Evolutionary conservation across 1,284 basidiomycete genomes (phyloP), one percentile per base, ranked within the genome.

Genomic region (Apiotrichum laibachii): DNA sequence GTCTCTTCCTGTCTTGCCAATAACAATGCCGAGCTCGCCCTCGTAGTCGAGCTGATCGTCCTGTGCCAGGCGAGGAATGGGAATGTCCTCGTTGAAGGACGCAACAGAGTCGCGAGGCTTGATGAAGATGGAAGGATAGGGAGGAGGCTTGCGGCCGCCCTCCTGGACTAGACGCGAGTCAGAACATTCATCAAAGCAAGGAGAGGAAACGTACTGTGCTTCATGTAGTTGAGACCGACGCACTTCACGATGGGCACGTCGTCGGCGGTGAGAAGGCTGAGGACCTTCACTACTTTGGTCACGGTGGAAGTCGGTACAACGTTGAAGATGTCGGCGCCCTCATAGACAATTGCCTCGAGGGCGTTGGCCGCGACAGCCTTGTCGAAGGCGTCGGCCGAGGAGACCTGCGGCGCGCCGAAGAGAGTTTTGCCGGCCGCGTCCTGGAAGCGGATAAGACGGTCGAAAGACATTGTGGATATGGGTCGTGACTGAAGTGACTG

Each of bases 91-190:
- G 44, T 82, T 80, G 1, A 88, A 88, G 12, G 86, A 88, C 43
- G 88, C 86, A 49, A 92, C 80, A 11, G 88, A 79, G 0, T 84
- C 83, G 2, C 83, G 73, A 6, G 90, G 89, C 73, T 93, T 92
- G 78, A 87, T 86, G 79, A 91, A 91, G 7, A 90, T 78, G 39
- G 88, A 81, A 0, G 89, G 88, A 47, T 84, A 85, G 2, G 85
- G 87, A 35, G 42, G 64, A 12, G 63, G 50, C 11, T 45, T 33
- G 19, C 67, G 52, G 1, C 60, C 56, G 18, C 56, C 60, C 34
- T 72, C 71, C 5, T 52, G 26, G 43, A 64, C 63, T 64, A 31
- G 12, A n/a, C n/a, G n/a, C n/a, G 22, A 9, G n/a, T 53, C 34
- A 40, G 31, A 5, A 42, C 40, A n/a, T n/a, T n/a, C n/a, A n/a